Evolutionary conservation across 176 grass and related monocot species (phyloP).

Genomic region (Aegilops tauschii): DNA sequence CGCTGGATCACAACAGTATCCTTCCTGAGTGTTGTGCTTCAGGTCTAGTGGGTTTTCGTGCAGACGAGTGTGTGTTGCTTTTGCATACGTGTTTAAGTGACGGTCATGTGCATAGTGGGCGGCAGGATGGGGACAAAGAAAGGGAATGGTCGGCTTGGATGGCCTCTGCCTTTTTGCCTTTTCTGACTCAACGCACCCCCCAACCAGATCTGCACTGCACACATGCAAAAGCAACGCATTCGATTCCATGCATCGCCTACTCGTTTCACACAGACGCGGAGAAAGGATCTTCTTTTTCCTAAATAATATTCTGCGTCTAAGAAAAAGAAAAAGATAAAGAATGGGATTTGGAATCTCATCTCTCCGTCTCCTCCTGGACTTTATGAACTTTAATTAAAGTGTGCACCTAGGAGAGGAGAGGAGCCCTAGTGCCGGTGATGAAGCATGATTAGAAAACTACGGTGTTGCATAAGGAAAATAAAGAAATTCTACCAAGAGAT

Average conservation of each 20-base stretch:
- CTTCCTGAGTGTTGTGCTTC: too few relatives aligned
- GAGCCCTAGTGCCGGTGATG: background rate
- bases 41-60: too few relatives aligned
- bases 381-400: conserved; percentile 12
- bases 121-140: conserved; percentile 34
- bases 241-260: background rate
- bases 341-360: conserved; percentile 33
- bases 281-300: background rate
- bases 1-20: too few relatives aligned
- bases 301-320: background rate
- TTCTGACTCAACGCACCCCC: background rate
- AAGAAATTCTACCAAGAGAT: too few relatives aligned
- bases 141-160: conserved; percentile 36
- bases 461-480: too few relatives aligned
- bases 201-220: background rate
- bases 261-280: background rate
- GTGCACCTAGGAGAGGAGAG: background rate
- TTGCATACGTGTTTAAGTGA: background rate
- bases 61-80: too few relatives aligned
- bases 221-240: background rate
- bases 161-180: conserved; percentile 8
- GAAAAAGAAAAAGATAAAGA: background rate
- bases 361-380: background rate
- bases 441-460: background rate
- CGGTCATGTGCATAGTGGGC: background rate